phyloP scores from a whole-genome alignment of 202 grass and related monocot genomes.

The Schoenoplectus tabernaemontani region DNA sequence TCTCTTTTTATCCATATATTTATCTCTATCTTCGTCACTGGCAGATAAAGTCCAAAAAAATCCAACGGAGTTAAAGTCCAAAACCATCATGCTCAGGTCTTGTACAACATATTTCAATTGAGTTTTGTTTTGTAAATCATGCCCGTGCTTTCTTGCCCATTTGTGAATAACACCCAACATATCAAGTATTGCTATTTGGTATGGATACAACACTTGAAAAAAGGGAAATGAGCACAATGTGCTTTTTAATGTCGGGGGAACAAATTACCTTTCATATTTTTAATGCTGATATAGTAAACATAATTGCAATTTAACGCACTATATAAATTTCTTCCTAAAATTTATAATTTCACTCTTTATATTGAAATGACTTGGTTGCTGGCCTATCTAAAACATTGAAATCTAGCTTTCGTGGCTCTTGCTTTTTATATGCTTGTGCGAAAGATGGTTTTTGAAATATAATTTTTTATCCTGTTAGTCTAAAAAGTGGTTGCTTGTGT shows the following conservation, averaged over 20 bases:
- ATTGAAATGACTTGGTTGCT: background rate
- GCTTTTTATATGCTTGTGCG: background rate
- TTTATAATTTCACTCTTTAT: background rate
- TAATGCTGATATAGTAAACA: too few species aligned
- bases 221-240: background rate
- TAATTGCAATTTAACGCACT: too few species aligned
- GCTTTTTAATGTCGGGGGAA: too few species aligned
- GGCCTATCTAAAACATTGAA: background rate
- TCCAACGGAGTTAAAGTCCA: slow-evolving; percentile 72
- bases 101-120: background rate
- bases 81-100: slow-evolving; percentile 88
- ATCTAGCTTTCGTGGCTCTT: background rate
- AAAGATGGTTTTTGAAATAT: background rate
- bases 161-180: background rate
- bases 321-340: background rate
- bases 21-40: background rate
- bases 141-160: too few species aligned
- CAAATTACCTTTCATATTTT: too few species aligned
- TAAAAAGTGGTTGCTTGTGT: too few species aligned
- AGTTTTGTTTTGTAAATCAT: background rate
- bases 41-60: slow-evolving; percentile 51
- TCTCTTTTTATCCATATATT: background rate
- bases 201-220: background rate
- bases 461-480: background rate
- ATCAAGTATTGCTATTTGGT: background rate